A percentile compares a stretch with the other conserved stretches of the same genome.
Evolutionary conservation across 2,329 filamentous ascomycete species (phyloP).

Genomic region (Colletotrichum melonis): DNA sequence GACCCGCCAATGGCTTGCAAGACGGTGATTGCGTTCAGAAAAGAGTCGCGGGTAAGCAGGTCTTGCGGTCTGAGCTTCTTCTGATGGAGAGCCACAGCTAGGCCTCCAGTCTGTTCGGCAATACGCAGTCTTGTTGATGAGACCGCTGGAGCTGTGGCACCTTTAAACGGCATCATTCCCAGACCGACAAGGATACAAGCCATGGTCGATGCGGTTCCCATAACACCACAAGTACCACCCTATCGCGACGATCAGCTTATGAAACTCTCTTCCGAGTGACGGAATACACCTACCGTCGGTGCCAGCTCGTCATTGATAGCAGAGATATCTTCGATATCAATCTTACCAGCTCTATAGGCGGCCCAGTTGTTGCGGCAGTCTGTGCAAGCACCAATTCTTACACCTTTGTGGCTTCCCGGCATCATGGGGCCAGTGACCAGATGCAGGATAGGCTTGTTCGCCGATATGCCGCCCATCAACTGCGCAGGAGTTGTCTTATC

Average conservation of each 20-base stretch:
- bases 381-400: slow-evolving; percentile 77
- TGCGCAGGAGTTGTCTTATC: slow-evolving; percentile 82
- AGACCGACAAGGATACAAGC: slow-evolving; percentile 85
- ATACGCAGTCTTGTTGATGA: slow-evolving; percentile 84
- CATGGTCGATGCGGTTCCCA: slow-evolving; percentile 95
- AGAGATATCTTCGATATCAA: slow-evolving; percentile 79
- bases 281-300: slow-evolving; percentile 65
- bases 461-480: slow-evolving; percentile 80
- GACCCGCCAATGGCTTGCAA: slow-evolving; percentile 88
- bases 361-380: slow-evolving; percentile 83
- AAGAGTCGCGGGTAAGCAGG: slow-evolving; percentile 78
- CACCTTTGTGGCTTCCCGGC: slow-evolving; percentile 74
- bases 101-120: slow-evolving; percentile 77
- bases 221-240: slow-evolving; percentile 86
- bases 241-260: slow-evolving; percentile 34
- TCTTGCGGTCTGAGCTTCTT: slow-evolving; percentile 76
- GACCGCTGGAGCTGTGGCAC: slow-evolving; percentile 82
- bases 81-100: slow-evolving; percentile 75
- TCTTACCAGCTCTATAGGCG: slow-evolving; percentile 70
- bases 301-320: slow-evolving; percentile 79
- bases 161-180: slow-evolving; percentile 82
- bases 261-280: neutral
- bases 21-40: slow-evolving; percentile 88
- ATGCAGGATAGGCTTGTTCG: slow-evolving; percentile 77
- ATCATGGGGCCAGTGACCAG: slow-evolving; percentile 81